These are phyloP conservation scores for Trichoderma lentiforme DNA, from an alignment of 2,329 filamentous ascomycete species.

Conservation along the genomic window DNA sequence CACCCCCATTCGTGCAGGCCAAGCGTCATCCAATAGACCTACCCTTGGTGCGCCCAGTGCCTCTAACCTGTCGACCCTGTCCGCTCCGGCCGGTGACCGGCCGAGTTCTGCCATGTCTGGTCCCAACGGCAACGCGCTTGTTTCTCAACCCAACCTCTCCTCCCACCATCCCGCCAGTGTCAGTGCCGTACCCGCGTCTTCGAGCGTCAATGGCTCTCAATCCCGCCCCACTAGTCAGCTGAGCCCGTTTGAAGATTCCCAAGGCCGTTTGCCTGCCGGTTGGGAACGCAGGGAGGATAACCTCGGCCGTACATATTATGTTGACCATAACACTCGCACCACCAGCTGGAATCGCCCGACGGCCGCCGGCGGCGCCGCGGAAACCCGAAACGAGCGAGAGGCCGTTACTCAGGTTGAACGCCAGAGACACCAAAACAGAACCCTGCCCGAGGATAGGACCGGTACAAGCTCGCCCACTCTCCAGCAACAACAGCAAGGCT, in stretches of 20 bases:
- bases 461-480: constrained; percentile 87
- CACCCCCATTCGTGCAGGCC: constrained; percentile 58
- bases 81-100: constrained; percentile 43
- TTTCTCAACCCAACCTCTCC: constrained; percentile 41
- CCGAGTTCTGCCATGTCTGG: constrained; percentile 53
- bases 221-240: constrained; percentile 47
- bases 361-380: constrained; percentile 69
- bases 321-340: constrained; percentile 94
- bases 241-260: constrained; percentile 94
- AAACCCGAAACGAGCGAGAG: constrained; percentile 71
- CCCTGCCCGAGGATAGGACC: constrained; percentile 91
- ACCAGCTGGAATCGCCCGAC: constrained; percentile 95
- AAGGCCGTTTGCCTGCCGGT: constrained; percentile 84
- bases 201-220: constrained; percentile 31
- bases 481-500: constrained; percentile 49
- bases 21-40: constrained; percentile 45
- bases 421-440: constrained; percentile 89
- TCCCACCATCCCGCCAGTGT: constrained; percentile 47
- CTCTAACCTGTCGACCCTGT: constrained; percentile 44
- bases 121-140: constrained; percentile 41
- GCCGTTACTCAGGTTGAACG: constrained; percentile 91
- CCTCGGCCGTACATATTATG: constrained; percentile 92
- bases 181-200: constrained; percentile 34
- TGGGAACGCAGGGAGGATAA: constrained; percentile 98
- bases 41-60: constrained; percentile 42